Conservation (phyloP, 2,329 filamentous ascomycete species). For the Hypomyces rosellus region DNA sequence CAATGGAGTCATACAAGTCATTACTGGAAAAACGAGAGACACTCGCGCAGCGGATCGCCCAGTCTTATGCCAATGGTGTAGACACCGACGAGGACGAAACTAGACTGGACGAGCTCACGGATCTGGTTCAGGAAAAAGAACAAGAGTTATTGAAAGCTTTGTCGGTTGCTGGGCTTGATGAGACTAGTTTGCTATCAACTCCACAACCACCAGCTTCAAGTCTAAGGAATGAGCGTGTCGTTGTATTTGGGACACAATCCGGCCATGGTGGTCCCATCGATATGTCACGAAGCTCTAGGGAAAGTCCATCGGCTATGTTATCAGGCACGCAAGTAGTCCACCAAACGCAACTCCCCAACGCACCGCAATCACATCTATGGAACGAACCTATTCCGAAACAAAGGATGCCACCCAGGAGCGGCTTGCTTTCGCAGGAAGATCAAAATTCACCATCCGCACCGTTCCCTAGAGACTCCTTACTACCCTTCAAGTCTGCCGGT, state of each 20-base stretch:
- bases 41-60: slow-evolving; percentile 40
- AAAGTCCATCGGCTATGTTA: slow-evolving; percentile 25
- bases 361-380: slow-evolving; percentile 18
- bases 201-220: slow-evolving; percentile 9
- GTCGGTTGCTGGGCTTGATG: slow-evolving; percentile 39
- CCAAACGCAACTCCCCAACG: slow-evolving; percentile 42
- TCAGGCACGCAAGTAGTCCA: slow-evolving; percentile 42
- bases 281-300: slow-evolving; percentile 28
- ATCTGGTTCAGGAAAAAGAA: slow-evolving; percentile 39
- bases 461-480: slow-evolving; percentile 21
- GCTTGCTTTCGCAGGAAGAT: slow-evolving; percentile 19
- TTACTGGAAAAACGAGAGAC: slow-evolving; percentile 39
- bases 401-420: slow-evolving; percentile 16
- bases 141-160: slow-evolving; percentile 35
- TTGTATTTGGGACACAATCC: slow-evolving; percentile 42
- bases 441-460: slow-evolving; percentile 15
- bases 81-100: slow-evolving; percentile 48
- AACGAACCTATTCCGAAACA: slow-evolving; percentile 17
- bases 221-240: slow-evolving; percentile 15
- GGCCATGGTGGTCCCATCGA: slow-evolving; percentile 23
- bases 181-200: slow-evolving; percentile 31
- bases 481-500: slow-evolving; percentile 1
- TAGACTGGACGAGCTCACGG: slow-evolving; percentile 42
- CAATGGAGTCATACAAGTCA: slow-evolving; percentile 36
- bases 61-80: slow-evolving; percentile 44